Base-by-base conservation (phyloP, 1,284 basidiomycete genomes). In the Ceratobasidium sp. region DNA sequence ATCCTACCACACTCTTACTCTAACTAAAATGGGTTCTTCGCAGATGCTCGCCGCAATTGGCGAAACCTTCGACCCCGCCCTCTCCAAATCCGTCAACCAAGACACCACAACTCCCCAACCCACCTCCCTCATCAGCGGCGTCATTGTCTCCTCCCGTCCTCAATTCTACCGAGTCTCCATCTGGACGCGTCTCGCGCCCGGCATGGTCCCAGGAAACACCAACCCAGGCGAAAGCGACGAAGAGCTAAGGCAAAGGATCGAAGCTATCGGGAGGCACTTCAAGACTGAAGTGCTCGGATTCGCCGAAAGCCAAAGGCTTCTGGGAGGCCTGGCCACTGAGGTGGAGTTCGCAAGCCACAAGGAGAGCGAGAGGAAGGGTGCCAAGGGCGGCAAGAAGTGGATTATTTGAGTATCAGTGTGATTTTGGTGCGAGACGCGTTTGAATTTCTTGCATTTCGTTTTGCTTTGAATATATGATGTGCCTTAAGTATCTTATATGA, bases 41-140 rank as follows among this genome's bases (percentile, higher is more conserved):
- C 81, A 97, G 95, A 97, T 98, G 96, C 89, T 98, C 76, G 95
- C 97, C 73, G 96, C 96, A 29, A 98, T 98, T 78, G 96, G 96
- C 62, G 96, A 98, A 84, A 98, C 95, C 0, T 97, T 97, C 82
- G 96, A 98, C 83, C 94, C 95, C 7, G 89, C 91, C 66, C 81
- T 83, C 54, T 77, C 81, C 41, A 77, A 80, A 56, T 75, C 80
- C 11, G 86, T 91, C 48, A 82, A 85, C 78, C 82, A 85, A 36
- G 89, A 88, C 80, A 82, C 79, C 41, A 79, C 79, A 77, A 86
- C 86, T 41, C 82, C 84, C 51, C 83, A 87, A 24, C 86, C 87
- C 1, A 85, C 88, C 77, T 92, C 93, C 15, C 87, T 96, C 75
- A 93, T 98, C 78, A 98, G 96, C 0, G 96, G 97, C 74, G 97